Conservation (phyloP, 139 green algal genomes). For the Trebouxia sp. region DNA sequence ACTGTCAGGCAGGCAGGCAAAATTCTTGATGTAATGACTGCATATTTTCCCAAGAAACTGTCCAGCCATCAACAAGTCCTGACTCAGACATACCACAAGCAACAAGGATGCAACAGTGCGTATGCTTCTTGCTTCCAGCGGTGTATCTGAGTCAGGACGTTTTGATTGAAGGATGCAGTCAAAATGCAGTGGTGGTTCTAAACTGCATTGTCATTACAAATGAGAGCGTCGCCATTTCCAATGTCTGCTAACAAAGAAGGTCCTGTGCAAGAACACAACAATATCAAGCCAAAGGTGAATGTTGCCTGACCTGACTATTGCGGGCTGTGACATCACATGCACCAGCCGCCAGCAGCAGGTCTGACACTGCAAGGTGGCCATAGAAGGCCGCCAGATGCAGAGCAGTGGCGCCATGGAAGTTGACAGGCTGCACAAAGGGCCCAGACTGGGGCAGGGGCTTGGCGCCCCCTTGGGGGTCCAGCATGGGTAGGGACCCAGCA, state of each 20-base stretch:
- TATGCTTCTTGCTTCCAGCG: too few species aligned
- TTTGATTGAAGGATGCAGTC: too few species aligned
- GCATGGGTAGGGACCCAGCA: not conserved
- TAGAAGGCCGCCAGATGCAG: constrained; percentile 42
- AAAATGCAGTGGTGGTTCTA: not conserved
- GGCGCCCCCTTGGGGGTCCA: constrained; percentile 1
- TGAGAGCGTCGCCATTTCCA: not conserved
- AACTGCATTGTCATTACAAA: not conserved
- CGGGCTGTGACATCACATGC: constrained; percentile 11
- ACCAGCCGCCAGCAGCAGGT: constrained; percentile 37
- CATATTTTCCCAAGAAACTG: too few species aligned
- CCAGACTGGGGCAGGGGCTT: constrained; percentile 19
- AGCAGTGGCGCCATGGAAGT: constrained; percentile 26
- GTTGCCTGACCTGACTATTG: constrained; percentile 17
- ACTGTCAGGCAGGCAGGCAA: too few species aligned
- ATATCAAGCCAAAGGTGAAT: not conserved
- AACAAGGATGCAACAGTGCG: too few species aligned
- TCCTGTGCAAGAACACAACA: not conserved
- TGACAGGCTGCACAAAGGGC: constrained; percentile 27
- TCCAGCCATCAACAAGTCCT: too few species aligned
- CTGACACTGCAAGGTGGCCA: constrained; percentile 31
- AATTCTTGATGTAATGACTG: too few species aligned
- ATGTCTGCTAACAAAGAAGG: not conserved
- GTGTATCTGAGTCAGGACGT: too few species aligned
- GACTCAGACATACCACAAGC: too few species aligned